Conservation (phyloP, 495 filamentous ascomycete genomes). For the Penicillium subrubescens region DNA sequence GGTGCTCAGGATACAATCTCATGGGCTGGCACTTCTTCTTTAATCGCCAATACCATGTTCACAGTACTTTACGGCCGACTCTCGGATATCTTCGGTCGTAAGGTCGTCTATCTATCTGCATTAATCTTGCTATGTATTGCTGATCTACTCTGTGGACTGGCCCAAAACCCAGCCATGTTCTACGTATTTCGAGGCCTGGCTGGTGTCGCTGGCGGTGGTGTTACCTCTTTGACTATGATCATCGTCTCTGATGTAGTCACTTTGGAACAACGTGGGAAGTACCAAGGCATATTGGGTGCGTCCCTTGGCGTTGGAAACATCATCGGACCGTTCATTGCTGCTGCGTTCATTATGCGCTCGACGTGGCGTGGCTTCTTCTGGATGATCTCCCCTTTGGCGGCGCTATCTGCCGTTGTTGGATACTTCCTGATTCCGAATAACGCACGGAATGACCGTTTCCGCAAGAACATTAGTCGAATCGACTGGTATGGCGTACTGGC, state of each 20-base stretch:
- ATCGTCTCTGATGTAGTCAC: conserved; percentile 54
- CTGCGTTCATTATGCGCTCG: conserved; percentile 45
- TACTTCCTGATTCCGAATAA: conserved; percentile 49
- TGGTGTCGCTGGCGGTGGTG: conserved; percentile 55
- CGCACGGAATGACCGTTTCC: conserved; percentile 35
- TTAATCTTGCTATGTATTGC: conserved; percentile 53
- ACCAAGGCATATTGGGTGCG: conserved; percentile 48
- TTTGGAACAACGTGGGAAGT: conserved; percentile 47
- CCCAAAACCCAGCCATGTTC: conserved; percentile 52
- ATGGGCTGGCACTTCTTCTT: conserved; percentile 76
- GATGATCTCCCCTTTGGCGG: conserved; percentile 45
- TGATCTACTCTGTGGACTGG: conserved; percentile 55
- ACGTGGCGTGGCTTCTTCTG: conserved; percentile 56
- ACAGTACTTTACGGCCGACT: conserved; percentile 62
- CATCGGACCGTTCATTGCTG: conserved; percentile 48
- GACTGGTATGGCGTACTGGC: conserved; percentile 57
- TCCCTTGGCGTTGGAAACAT: conserved; percentile 47
- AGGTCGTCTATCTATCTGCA: conserved; percentile 51
- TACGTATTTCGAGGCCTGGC: conserved; percentile 59
- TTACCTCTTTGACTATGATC: conserved; percentile 54
- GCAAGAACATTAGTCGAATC: conserved; percentile 53
- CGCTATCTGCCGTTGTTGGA: conserved; percentile 41
- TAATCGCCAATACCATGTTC: conserved; percentile 74
- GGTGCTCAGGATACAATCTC: conserved; percentile 61
- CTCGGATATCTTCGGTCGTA: conserved; percentile 61